Evolutionary conservation across 371 early-diverging fungal species (phyloP), one percentile per base, ranked within the genome.

Genomic region (Dinochytrium kinnereticum): DNA sequence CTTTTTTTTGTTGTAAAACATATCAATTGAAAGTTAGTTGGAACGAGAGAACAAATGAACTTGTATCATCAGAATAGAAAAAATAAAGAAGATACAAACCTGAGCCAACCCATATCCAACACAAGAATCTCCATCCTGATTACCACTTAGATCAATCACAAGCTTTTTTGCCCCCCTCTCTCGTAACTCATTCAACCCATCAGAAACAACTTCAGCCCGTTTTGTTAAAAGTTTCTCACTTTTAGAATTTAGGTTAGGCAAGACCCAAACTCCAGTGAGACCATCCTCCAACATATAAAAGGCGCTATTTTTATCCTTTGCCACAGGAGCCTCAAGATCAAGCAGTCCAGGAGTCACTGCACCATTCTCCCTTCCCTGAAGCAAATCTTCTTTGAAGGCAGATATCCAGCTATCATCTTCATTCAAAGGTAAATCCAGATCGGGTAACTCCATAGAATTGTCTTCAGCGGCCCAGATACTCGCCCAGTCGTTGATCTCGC

Each of bases 61-160:
- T 15, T 57, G 5, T 57, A 26, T 30, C 7, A 37, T 28, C 17
- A 64, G 3, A 10, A 33, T n/a, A n/a, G n/a, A n/a, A n/a, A n/a
- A n/a, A n/a, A n/a, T n/a, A n/a, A n/a, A n/a, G n/a, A n/a, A n/a
- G n/a, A n/a, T n/a, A 33, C 57, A 30, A 15, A 55, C 57, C 57
- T 55, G 17, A 55, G 65, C 72, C 7, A 59, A n/a, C 15, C 64
- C 72, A 30, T 26, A 21, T 21, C 33, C 38, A 15, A 44, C 26
- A 30, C 64, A 64, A 26, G 61, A 49, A 28, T 51, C 19, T n/a
- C 79, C 79, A 7, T 76, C 79, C 26, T 76, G 76, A 36, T 79
- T 79, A 44, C 51, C 67, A 2, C 75, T 68, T 44, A 73, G 73
- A 69, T 79, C 79, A 34, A 79, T 67, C 49, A 79, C 68, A 33